Base-by-base conservation (phyloP, 2,329 filamentous ascomycete genomes). In the Didymella glomerata region DNA sequence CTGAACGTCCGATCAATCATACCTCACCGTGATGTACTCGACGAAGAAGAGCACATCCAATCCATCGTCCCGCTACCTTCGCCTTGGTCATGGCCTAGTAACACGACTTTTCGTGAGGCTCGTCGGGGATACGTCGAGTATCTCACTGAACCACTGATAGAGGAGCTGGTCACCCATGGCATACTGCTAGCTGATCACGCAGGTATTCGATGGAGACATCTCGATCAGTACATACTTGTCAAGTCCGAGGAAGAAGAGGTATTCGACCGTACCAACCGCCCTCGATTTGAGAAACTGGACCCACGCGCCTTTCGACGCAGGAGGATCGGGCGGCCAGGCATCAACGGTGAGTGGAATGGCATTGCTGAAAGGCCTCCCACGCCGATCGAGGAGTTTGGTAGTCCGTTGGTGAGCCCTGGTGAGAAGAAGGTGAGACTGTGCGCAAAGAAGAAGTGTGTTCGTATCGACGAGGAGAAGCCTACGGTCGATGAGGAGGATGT, bases 11-110 rank as follows among this genome's bases (percentile, higher is more conserved):
- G 51, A 3, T 32, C 42, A 1, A 20, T 41, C 13, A 48, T 54
- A 9, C 51, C 51, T 2, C 18, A 30, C 34, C n/a, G 7, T 25
- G 51, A 54, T 2, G 25, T 34, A 3, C 14, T 54, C 1, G 44
- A 54, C 25, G 51, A 48, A 34, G 42, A 54, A 18, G 51, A 48
- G 20, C 27, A 40, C 18, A 32, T 54, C 30, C 51, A 46, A 7
- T 7, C 13, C n/a, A 16, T 48, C 34, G 16, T n/a, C 0, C 42
- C 42, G 2, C 34, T 40, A 3, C 24, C 44, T 6, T 24, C 44
- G 3, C 51, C 51, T 7, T 54, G 42, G 51, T 48, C 30, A 10
- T 48, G 30, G 40, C 51, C 52, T 1, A 1, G 18, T 8, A 27
- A 36, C n/a, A 27, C 28, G 2, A 11, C 20, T 36, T 54, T 36